Evolutionary conservation across 306 rosid genomes (phyloP).

Genomic region (Cotoneaster glaucophyllus): DNA sequence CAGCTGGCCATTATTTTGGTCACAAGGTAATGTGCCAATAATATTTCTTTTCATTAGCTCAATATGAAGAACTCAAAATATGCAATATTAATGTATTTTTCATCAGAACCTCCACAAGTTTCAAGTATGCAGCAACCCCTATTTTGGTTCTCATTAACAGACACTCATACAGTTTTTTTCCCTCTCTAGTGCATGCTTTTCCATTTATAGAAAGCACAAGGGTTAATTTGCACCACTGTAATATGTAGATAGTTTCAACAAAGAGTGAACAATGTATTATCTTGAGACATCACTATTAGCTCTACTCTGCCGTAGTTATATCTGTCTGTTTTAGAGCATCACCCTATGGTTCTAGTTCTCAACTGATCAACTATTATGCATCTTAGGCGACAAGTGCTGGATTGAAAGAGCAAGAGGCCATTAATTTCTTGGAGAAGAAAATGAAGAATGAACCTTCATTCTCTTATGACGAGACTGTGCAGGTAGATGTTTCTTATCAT

Average conservation of each 20-base stretch:
- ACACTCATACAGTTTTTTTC: background rate
- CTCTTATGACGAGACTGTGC: slow-evolving; percentile 92
- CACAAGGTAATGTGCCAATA: slow-evolving; percentile 65
- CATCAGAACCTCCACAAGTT: background rate
- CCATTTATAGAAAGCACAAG: background rate
- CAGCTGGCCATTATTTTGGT: slow-evolving; percentile 98
- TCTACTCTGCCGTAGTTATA: background rate
- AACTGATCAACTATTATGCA: slow-evolving; percentile 10
- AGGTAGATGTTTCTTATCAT: slow-evolving; percentile 40
- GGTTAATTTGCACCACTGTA: background rate
- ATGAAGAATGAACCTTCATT: slow-evolving; percentile 96
- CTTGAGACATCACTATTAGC: background rate
- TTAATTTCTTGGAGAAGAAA: slow-evolving; percentile 98
- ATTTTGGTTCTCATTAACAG: background rate
- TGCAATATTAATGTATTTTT: background rate
- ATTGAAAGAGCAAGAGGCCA: slow-evolving; percentile 94
- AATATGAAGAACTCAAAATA: background rate
- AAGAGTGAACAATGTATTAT: background rate
- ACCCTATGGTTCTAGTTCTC: background rate
- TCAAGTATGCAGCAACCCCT: background rate
- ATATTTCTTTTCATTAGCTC: background rate
- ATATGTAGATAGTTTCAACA: background rate
- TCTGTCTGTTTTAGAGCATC: background rate
- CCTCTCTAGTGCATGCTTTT: background rate
- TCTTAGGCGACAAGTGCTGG: slow-evolving; percentile 97